phyloP scores from a whole-genome alignment of 352 stramenopile species.

The Thalassiosira exigua region DNA sequence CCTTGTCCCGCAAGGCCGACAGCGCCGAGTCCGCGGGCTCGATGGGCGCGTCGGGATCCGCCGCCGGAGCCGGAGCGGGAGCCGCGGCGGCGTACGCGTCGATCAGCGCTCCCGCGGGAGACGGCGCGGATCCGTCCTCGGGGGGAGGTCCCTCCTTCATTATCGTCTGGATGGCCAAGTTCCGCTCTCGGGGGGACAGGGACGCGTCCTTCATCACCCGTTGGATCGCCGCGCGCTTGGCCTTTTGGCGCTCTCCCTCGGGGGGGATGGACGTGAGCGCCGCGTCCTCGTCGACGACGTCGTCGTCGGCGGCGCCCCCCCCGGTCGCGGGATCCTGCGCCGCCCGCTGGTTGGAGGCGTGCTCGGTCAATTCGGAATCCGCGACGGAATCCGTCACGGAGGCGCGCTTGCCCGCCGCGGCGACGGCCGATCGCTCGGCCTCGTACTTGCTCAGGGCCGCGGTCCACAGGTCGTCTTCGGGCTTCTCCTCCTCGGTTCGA shows the following conservation, averaged over 20 bases:
- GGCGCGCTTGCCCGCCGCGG: neutral
- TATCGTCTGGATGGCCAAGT: constrained; percentile 40
- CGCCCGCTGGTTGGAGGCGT: neutral
- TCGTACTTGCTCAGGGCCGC: neutral
- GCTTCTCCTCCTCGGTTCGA: neutral
- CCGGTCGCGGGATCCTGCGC: neutral
- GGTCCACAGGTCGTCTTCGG: too few species aligned
- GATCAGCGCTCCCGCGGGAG: neutral
- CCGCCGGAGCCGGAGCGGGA: neutral
- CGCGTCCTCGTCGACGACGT: neutral
- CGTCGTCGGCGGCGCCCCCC: neutral
- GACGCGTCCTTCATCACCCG: constrained; percentile 42
- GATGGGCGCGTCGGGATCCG: too few species aligned
- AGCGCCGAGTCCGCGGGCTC: too few species aligned
- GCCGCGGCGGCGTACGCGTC: neutral
- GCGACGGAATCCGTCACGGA: neutral
- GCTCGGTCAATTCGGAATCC: neutral
- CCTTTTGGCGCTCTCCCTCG: constrained; percentile 27
- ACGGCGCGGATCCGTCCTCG: too few species aligned
- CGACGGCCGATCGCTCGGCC: neutral
- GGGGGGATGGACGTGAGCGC: neutral
- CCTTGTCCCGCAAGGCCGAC: too few species aligned
- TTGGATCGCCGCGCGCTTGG: constrained; percentile 43
- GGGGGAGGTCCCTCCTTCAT: constrained; percentile 20
- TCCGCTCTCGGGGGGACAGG: constrained; percentile 30